phyloP scores from a whole-genome alignment of 2,329 filamentous ascomycete species.

The Volutella citrinella region DNA sequence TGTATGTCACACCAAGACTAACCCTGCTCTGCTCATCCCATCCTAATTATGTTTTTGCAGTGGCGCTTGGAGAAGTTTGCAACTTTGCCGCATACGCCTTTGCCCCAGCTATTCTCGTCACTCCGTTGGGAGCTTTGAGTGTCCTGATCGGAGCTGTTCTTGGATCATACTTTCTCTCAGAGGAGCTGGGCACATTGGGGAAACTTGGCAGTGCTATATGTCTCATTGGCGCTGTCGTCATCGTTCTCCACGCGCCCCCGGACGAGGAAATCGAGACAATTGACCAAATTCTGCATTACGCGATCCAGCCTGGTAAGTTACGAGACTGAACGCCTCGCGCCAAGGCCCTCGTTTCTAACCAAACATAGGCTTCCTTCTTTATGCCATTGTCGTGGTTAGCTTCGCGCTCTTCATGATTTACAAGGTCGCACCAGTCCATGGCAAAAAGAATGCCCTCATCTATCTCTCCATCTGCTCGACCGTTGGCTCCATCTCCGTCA shows the following conservation, averaged over 20 bases:
- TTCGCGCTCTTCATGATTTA: conserved; percentile 97
- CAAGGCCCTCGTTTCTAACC: conserved; percentile 13
- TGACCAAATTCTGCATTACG: conserved; percentile 86
- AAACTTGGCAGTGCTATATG: conserved; percentile 96
- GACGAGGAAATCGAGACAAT: conserved; percentile 90
- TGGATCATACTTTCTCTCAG: conserved; percentile 89
- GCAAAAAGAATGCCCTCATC: conserved; percentile 92
- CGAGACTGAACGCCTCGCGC: too few relatives aligned
- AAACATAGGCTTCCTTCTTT: conserved; percentile 76
- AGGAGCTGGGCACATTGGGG: conserved; percentile 84
- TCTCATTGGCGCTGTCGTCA: conserved; percentile 92
- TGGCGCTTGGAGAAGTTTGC: conserved; percentile 89
- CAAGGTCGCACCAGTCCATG: conserved; percentile 81
- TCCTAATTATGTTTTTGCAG: too few relatives aligned
- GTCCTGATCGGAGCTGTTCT: conserved; percentile 94
- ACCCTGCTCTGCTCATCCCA: too few relatives aligned
- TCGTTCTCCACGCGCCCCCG: conserved; percentile 93
- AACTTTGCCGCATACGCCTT: conserved; percentile 99
- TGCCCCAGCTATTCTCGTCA: conserved; percentile 96
- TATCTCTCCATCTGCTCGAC: conserved; percentile 98
- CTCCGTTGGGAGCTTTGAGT: conserved; percentile 86
- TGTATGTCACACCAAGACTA: conserved; percentile 67
- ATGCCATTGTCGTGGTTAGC: conserved; percentile 73
- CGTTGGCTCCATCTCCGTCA: conserved; percentile 94
- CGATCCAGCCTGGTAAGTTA: conserved; percentile 76